These are phyloP conservation scores for Triticum urartu DNA, from an alignment of 176 grass and related monocot genomes.

Conservation along the genomic window DNA sequence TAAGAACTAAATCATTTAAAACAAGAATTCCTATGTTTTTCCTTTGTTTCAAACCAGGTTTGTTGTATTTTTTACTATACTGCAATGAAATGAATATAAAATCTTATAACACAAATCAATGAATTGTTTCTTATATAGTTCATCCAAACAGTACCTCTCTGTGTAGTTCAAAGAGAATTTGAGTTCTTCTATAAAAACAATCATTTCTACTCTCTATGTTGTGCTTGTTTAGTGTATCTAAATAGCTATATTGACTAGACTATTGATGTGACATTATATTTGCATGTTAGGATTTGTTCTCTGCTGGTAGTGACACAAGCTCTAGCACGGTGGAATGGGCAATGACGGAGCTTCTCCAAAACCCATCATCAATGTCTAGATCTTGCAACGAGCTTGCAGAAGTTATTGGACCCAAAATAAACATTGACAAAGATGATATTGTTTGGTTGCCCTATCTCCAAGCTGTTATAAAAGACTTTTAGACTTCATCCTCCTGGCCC, in stretches of 20 bases:
- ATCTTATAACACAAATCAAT: too few relatives aligned
- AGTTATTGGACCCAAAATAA: slow-evolving; percentile 11
- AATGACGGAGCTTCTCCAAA: slow-evolving; percentile 44
- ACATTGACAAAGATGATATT: slow-evolving; percentile 38
- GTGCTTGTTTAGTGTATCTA: background rate
- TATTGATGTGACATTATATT: background rate
- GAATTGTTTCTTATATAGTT: too few relatives aligned
- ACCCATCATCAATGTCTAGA: slow-evolving; percentile 27
- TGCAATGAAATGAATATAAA: too few relatives aligned
- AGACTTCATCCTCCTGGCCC: slow-evolving; percentile 42
- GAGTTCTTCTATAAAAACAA: background rate
- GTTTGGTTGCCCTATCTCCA: slow-evolving; percentile 41
- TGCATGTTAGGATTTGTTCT: slow-evolving; percentile 40
- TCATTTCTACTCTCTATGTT: background rate
- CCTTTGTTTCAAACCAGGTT: too few relatives aligned
- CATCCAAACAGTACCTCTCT: too few relatives aligned
- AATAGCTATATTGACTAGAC: background rate
- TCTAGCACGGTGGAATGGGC: slow-evolving; percentile 45
- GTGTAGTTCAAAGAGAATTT: too few relatives aligned
- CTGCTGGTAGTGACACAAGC: slow-evolving; percentile 42
- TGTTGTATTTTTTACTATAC: too few relatives aligned
- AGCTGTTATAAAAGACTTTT: slow-evolving; percentile 42
- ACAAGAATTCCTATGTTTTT: too few relatives aligned
- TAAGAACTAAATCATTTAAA: too few relatives aligned
- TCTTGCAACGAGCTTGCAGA: slow-evolving; percentile 16